phyloP scores from a whole-genome alignment of 2,329 filamentous ascomycete species.

The Penicillium expansum region DNA sequence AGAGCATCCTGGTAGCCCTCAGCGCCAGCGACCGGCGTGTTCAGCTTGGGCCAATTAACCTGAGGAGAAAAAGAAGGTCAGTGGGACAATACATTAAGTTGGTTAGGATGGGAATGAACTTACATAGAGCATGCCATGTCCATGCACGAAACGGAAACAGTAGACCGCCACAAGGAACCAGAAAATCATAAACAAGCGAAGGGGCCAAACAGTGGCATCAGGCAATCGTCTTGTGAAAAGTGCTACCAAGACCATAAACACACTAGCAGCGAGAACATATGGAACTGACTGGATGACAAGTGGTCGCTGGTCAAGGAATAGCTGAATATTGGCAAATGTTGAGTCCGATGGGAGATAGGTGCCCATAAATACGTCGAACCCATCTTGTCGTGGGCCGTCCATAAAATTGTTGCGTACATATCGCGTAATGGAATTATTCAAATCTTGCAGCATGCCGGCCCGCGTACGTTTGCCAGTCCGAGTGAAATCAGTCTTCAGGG shows the following conservation, averaged over 20 bases:
- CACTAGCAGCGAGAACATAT: constrained; percentile 79
- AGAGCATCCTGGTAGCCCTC: constrained; percentile 90
- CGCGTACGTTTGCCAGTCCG: constrained; percentile 88
- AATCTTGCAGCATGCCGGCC: constrained; percentile 78
- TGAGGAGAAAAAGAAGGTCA: constrained; percentile 36
- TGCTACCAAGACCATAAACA: constrained; percentile 78
- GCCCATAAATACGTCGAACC: constrained; percentile 91
- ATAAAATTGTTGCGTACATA: constrained; percentile 93
- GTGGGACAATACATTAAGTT: constrained; percentile 4
- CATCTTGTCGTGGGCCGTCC: constrained; percentile 91
- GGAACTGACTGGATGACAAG: constrained; percentile 89
- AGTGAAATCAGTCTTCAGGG: constrained; percentile 97
- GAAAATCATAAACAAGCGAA: constrained; percentile 77
- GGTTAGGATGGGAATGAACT: constrained; percentile 43
- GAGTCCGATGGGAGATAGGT: constrained; percentile 73
- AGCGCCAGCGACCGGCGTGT: constrained; percentile 77
- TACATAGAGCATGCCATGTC: constrained; percentile 91
- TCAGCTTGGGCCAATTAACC: constrained; percentile 98
- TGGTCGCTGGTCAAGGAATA: constrained; percentile 83
- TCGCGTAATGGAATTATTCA: constrained; percentile 81
- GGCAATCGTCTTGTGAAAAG: constrained; percentile 69
- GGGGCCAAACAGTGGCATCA: constrained; percentile 72
- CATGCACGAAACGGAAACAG: constrained; percentile 72
- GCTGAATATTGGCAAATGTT: constrained; percentile 65
- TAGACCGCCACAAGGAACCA: constrained; percentile 70